These are phyloP conservation scores for Chrysoporthe deuterocubensis DNA, from an alignment of 2,329 filamentous ascomycete genomes.

Conservation along the genomic window DNA sequence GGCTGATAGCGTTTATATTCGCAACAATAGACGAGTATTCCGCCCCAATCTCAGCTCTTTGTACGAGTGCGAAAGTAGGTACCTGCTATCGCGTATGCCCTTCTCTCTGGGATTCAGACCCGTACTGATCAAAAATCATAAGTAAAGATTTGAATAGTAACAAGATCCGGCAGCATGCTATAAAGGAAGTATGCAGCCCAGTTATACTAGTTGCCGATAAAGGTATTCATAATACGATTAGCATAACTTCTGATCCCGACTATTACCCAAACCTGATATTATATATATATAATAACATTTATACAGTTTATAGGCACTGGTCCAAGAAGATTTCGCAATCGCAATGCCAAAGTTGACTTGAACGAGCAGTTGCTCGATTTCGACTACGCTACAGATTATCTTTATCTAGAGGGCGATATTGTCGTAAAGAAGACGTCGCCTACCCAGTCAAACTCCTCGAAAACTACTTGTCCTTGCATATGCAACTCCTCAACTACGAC, in stretches of 20 bases:
- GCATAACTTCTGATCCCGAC: constrained; percentile 16
- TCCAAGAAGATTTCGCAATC: constrained; percentile 5
- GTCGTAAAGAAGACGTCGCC: too few relatives aligned
- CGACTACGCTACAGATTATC: not conserved
- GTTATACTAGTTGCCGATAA: not conserved
- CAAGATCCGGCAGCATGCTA: not conserved
- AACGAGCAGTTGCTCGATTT: constrained; percentile 13
- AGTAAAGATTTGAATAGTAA: not conserved
- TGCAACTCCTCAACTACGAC: constrained; percentile 15
- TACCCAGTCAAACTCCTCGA: too few relatives aligned
- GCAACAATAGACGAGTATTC: constrained; percentile 18
- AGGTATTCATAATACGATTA: not conserved
- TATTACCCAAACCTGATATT: not conserved
- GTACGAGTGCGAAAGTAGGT: constrained; percentile 23
- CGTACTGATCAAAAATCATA: not conserved
- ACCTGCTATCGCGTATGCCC: not conserved
- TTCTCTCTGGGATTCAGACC: too few relatives aligned
- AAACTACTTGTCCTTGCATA: not conserved
- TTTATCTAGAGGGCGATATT: not conserved
- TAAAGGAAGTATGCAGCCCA: constrained; percentile 8
- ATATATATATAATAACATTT: constrained; percentile 16
- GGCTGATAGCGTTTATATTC: constrained; percentile 23
- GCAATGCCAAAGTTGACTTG: constrained; percentile 3
- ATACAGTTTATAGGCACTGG: not conserved
- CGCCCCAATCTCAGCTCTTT: constrained; percentile 18